Evolutionary conservation across 768 basidiomycete species (phyloP), one percentile per base, ranked within the genome.

Genomic region (Mycena crocata): DNA sequence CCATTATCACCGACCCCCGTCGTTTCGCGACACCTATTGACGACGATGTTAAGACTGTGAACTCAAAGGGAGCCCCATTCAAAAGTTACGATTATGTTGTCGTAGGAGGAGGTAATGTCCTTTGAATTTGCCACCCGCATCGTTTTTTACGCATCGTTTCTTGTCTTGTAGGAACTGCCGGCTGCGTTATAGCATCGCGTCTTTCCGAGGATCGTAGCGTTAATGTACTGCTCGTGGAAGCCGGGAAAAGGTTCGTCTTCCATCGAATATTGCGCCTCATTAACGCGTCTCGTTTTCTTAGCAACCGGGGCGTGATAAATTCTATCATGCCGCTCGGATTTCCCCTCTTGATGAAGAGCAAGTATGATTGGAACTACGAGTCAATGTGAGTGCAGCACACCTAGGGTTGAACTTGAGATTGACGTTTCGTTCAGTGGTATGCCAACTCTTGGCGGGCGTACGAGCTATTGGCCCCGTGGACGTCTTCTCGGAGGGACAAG

Each of bases 131-230:
- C n/a, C n/a, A n/a, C n/a, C n/a, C n/a, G n/a, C n/a, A n/a, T n/a
- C n/a, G n/a, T n/a, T n/a, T n/a, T n/a, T n/a, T n/a, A n/a, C n/a
- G n/a, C n/a, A n/a, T n/a, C n/a, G n/a, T n/a, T n/a, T n/a, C n/a
- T n/a, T n/a, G n/a, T n/a, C n/a, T n/a, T n/a, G n/a, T n/a, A 66
- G 85, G 85, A 24, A 81, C 80, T 21, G 84, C 84, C 2, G 84
- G 85, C 0, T 80, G 82, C 52, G 82, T 83, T 6, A 71, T 86
- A 14, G 85, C 84, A 8, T 80, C 76, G 17, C 78, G 85, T 42
- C 75, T 86, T 30, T 77, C 83, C 0, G 84, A 85, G 66, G 73
- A 80, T 46, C 40, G 76, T 1, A 71, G 72, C 2, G 31, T 78
- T 0, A 76, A 72, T 0, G 83, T 85, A 28, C 78, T 86, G 30